phyloP scores from a whole-genome alignment of 768 basidiomycete genomes.

The Mycena maculata region DNA sequence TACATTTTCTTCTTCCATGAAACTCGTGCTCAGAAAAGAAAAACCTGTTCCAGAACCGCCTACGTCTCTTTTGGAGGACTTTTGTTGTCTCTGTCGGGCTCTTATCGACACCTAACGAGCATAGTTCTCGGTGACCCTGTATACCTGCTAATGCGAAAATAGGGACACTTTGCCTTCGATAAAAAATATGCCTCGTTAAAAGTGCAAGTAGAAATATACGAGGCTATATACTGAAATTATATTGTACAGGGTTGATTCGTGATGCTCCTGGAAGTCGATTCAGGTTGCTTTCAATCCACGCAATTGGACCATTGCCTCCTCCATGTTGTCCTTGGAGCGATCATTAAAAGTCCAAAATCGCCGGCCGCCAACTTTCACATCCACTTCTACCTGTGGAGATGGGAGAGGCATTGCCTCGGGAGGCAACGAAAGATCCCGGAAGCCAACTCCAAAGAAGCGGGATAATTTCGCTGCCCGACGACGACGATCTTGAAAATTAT shows the following conservation, averaged over 20 bases:
- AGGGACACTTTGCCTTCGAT: conserved; percentile 35
- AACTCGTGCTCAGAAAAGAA: conserved; percentile 29
- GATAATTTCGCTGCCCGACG: conserved; percentile 65
- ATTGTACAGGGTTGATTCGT: conserved; percentile 14
- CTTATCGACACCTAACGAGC: conserved; percentile 89
- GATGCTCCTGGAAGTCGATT: not conserved
- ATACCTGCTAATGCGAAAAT: conserved; percentile 89
- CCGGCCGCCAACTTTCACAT: conserved; percentile 52
- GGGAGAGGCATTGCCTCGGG: conserved; percentile 10
- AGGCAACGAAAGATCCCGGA: conserved; percentile 54
- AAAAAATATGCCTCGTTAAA: conserved; percentile 26
- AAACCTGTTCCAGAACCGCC: conserved; percentile 73
- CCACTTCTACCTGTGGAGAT: conserved; percentile 42
- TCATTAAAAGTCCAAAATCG: conserved; percentile 55
- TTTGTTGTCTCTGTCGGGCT: conserved; percentile 93
- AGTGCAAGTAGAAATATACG: conserved; percentile 25
- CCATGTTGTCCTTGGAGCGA: conserved; percentile 50
- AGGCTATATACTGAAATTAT: conserved; percentile 27
- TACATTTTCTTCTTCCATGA: conserved; percentile 41
- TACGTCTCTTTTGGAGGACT: conserved; percentile 98
- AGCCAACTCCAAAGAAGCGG: conserved; percentile 67
- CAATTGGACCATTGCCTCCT: conserved; percentile 57
- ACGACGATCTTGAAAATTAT: conserved; percentile 47
- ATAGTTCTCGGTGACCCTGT: conserved; percentile 95
- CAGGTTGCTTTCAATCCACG: conserved; percentile 53